These are phyloP conservation scores for Auriscalpium orientale DNA, from an alignment of 768 basidiomycete species.

Conservation along the genomic window DNA sequence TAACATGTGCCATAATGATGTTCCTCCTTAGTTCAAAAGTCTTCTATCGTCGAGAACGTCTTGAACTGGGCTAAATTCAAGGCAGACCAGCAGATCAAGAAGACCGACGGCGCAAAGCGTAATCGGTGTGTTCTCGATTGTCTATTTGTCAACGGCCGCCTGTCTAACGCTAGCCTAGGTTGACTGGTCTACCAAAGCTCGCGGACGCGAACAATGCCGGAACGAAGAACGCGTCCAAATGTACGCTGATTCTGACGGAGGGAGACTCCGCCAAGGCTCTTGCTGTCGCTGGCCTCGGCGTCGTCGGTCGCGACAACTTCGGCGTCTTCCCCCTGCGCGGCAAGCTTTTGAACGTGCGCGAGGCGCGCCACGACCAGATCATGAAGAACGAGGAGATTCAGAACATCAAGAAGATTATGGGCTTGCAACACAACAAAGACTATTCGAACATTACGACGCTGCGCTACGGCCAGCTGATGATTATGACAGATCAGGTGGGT, in stretches of 20 bases:
- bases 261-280: conserved; percentile 98
- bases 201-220: conserved; percentile 98
- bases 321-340: conserved; percentile 98
- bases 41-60: conserved; percentile 85
- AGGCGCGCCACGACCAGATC: conserved; percentile 92
- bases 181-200: conserved; percentile 87
- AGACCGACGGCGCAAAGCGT: conserved; percentile 88
- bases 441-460: conserved; percentile 62
- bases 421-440: conserved; percentile 88
- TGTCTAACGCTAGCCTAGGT: conserved; percentile 33
- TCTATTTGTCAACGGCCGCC: background rate
- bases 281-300: conserved; percentile 88
- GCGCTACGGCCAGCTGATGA: conserved; percentile 94
- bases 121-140: conserved; percentile 48
- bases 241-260: conserved; percentile 96
- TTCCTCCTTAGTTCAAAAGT: conserved; percentile 60
- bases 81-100: conserved; percentile 93
- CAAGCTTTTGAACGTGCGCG: conserved; percentile 94
- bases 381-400: conserved; percentile 98
- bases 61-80: conserved; percentile 96
- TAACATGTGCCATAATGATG: background rate
- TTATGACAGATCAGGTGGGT: conserved; percentile 97
- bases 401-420: conserved; percentile 97
- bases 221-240: conserved; percentile 66
- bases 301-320: conserved; percentile 93